A percentile compares a stretch with the other conserved stretches of the same genome.
Conservation (phyloP, 2,329 filamentous ascomycete species). For the Hawksworthiomyces lignivorus region DNA sequence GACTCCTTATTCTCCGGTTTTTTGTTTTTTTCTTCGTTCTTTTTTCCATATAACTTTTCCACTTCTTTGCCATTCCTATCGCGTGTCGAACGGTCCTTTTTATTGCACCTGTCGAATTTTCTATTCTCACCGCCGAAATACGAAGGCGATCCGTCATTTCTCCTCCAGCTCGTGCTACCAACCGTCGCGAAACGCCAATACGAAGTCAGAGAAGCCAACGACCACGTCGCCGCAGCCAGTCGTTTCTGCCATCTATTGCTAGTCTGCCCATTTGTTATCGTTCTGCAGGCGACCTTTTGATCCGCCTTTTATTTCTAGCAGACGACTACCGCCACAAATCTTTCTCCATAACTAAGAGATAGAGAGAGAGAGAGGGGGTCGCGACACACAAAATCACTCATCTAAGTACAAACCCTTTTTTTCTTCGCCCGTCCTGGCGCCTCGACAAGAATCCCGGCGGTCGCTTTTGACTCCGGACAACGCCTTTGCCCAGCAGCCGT, state of each 20-base stretch:
- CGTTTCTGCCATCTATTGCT: not conserved
- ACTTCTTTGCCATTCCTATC: not conserved
- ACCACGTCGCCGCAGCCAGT: not conserved
- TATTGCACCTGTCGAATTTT: too few species aligned
- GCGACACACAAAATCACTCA: too few species aligned
- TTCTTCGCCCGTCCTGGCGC: conserved; percentile 36
- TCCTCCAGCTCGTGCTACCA: not conserved
- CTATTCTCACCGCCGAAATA: not conserved
- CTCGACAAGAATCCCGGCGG: conserved; percentile 36
- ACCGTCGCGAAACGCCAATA: not conserved
- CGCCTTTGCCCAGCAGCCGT: conserved; percentile 21
- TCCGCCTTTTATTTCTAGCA: not conserved
- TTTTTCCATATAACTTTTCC: too few species aligned
- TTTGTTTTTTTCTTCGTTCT: not conserved
- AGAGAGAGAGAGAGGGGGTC: too few species aligned
- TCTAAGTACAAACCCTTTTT: not conserved
- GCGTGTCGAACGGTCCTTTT: too few species aligned
- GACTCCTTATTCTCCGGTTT: not conserved
- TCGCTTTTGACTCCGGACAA: conserved; percentile 34
- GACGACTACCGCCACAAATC: too few species aligned
- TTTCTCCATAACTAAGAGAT: too few species aligned
- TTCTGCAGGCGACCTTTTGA: not conserved
- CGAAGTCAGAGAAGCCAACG: too few species aligned
- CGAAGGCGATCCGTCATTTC: not conserved
- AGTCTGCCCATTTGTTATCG: not conserved